These are phyloP conservation scores for Tremella mesenterica DNA, from an alignment of 768 basidiomycete species.

Conservation along the genomic window DNA sequence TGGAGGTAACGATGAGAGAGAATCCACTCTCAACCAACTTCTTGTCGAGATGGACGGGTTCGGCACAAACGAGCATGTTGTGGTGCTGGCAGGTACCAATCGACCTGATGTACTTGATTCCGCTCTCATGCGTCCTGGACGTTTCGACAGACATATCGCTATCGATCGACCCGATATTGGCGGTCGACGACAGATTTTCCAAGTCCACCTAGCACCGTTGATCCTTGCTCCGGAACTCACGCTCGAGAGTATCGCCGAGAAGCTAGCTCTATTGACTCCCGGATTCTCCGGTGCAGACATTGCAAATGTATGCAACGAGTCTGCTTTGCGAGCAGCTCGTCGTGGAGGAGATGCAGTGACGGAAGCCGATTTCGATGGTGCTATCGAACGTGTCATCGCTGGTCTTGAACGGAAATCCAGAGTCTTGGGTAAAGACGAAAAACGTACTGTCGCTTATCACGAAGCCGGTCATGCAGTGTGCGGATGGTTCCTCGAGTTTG, in stretches of 20 bases:
- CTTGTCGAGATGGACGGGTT: conserved; percentile 99
- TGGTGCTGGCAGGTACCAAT: conserved; percentile 94
- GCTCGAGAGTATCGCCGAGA: conserved; percentile 60
- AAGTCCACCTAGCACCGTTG: conserved; percentile 80
- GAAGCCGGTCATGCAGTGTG: conserved; percentile 98
- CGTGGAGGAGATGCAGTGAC: conserved; percentile 67
- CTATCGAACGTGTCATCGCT: conserved; percentile 95
- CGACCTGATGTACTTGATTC: conserved; percentile 90
- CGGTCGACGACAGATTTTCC: conserved; percentile 86
- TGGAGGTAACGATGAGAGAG: conserved; percentile 94
- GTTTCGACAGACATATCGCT: conserved; percentile 92
- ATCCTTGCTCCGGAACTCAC: conserved; percentile 51
- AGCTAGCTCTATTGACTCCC: conserved; percentile 90
- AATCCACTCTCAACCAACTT: conserved; percentile 93
- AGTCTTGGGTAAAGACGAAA: conserved; percentile 87
- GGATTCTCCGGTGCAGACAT: conserved; percentile 99
- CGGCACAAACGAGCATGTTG: conserved; percentile 91
- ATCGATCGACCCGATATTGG: conserved; percentile 92
- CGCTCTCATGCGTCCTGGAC: conserved; percentile 91
- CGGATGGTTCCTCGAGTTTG: conserved; percentile 97
- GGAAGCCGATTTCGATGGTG: conserved; percentile 85
- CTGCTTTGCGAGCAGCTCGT: conserved; percentile 88
- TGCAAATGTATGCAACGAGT: conserved; percentile 98
- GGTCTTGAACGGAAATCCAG: conserved; percentile 93
- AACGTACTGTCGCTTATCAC: conserved; percentile 97